Conservation (phyloP, 768 basidiomycete species). For the Serendipita sp. region DNA sequence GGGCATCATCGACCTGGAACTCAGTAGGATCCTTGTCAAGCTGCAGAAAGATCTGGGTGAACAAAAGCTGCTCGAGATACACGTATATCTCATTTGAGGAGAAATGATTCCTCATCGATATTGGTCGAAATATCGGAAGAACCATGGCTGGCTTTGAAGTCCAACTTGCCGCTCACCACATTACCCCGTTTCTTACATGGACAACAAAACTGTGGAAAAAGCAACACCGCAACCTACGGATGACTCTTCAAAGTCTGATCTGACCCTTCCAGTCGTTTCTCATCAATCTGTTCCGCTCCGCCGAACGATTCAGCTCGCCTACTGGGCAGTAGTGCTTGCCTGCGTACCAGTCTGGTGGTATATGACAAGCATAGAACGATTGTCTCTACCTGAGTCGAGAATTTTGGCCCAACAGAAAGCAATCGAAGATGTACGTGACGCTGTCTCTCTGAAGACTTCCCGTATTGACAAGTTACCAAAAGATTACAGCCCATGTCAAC, state of each 20-base stretch:
- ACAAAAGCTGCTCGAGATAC: no score
- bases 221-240: no score
- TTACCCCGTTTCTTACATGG: no score
- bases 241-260: background rate
- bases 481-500: slow-evolving; percentile 15
- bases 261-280: background rate
- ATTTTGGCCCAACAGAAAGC: slow-evolving; percentile 34
- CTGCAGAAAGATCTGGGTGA: no score
- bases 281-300: background rate
- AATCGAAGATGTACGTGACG: background rate
- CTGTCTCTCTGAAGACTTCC: no score
- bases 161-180: background rate
- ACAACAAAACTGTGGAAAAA: no score
- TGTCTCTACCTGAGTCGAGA: slow-evolving; percentile 48
- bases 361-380: slow-evolving; percentile 77
- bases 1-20: no score
- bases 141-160: background rate
- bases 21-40: no score
- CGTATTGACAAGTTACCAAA: no score
- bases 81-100: no score
- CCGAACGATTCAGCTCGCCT: slow-evolving; percentile 25
- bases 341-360: slow-evolving; percentile 88
- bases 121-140: background rate
- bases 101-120: no score
- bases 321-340: slow-evolving; percentile 63